Conservation (phyloP, 2,329 filamentous ascomycete species). For the Immersiporthe knoxdaviesiana region DNA sequence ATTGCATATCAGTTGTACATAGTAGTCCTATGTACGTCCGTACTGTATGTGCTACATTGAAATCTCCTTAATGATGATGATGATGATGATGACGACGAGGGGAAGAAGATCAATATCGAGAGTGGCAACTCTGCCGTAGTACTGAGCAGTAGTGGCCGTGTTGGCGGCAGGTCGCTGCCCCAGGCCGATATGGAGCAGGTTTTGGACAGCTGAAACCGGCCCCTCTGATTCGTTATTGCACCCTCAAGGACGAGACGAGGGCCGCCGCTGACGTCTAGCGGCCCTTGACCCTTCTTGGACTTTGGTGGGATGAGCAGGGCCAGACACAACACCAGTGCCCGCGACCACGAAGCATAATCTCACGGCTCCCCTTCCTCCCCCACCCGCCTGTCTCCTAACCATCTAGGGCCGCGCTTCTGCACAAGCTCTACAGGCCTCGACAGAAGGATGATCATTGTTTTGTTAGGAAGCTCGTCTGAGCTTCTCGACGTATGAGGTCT, state of each 20-base stretch:
- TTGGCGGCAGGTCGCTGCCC: not conserved
- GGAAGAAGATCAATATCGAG: not conserved
- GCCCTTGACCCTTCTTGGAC: not conserved
- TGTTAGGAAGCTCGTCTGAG: not conserved
- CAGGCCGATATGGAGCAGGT: not conserved
- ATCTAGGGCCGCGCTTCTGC: not conserved
- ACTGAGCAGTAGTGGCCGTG: not conserved
- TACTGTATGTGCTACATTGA: not conserved
- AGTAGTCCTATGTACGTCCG: not conserved
- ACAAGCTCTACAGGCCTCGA: not conserved
- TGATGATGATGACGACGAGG: too few species aligned
- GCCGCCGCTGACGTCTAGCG: not conserved
- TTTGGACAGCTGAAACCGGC: slow-evolving; percentile 4
- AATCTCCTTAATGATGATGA: not conserved
- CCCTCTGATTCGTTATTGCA: slow-evolving; percentile 7
- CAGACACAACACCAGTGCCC: not conserved
- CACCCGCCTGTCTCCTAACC: too few species aligned
- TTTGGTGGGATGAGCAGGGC: not conserved
- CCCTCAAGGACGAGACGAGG: not conserved
- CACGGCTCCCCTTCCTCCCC: not conserved
- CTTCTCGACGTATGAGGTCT: not conserved
- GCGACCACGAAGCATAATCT: slow-evolving; percentile 2
- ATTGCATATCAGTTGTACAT: too few species aligned
- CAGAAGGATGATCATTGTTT: not conserved
- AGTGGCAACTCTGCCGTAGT: not conserved